Conservation (phyloP, 1,284 basidiomycete genomes). For the Phellopilus nigrolimitatus region DNA sequence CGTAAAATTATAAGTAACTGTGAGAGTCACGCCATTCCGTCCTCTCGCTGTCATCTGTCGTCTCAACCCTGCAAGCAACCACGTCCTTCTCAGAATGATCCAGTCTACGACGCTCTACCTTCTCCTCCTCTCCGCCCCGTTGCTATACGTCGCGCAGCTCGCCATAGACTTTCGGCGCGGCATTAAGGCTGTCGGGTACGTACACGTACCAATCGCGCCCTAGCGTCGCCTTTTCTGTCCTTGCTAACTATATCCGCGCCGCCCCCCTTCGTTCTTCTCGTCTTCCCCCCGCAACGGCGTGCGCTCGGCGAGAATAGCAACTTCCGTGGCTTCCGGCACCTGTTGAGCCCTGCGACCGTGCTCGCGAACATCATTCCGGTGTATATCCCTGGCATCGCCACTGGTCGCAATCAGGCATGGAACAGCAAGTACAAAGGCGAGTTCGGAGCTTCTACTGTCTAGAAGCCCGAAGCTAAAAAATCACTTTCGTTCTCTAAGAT, state of each 20-base stretch:
- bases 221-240: background rate
- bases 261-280: background rate
- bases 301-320: slow-evolving; percentile 13
- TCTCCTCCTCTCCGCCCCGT: background rate
- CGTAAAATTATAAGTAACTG: too few species aligned
- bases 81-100: slow-evolving; percentile 12
- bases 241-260: background rate
- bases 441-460: background rate
- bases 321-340: slow-evolving; percentile 12
- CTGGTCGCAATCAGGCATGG: slow-evolving; percentile 10
- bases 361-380: slow-evolving; percentile 11
- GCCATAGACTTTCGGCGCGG: slow-evolving; percentile 8
- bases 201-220: background rate
- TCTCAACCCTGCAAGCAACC: too few species aligned
- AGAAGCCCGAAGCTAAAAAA: background rate
- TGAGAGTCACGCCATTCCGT: too few species aligned
- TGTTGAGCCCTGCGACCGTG: slow-evolving; percentile 11
- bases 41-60: too few species aligned
- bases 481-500: slow-evolving; percentile 3
- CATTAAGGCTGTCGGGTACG: slow-evolving; percentile 12
- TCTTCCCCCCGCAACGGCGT: too few species aligned
- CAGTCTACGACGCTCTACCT: slow-evolving; percentile 1
- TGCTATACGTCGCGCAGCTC: slow-evolving; percentile 12
- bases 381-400: slow-evolving; percentile 10
- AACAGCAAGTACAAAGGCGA: slow-evolving; percentile 10